phyloP scores from a whole-genome alignment of 495 filamentous ascomycete genomes.

The Hyaloscypha bicolor region DNA sequence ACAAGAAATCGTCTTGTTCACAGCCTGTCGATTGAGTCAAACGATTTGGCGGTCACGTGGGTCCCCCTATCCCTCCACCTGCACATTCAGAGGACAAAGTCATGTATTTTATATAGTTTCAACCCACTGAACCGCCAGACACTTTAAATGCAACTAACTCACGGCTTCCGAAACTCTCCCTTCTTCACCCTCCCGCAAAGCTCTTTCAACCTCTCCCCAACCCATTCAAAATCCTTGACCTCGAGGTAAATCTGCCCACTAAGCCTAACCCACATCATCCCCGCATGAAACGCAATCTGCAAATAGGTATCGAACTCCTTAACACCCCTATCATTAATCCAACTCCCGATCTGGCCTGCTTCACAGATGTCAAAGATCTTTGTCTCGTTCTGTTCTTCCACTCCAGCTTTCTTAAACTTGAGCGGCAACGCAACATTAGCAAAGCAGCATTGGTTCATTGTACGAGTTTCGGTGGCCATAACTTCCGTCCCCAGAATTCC shows the following conservation, averaged over 20 bases:
- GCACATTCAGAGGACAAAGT: too few relatives aligned
- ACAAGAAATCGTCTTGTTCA: background rate
- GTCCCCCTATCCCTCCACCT: too few relatives aligned
- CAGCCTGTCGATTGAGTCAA: too few relatives aligned
- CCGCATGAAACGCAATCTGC: constrained; percentile 59
- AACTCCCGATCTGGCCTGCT: constrained; percentile 48
- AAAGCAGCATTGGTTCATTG: constrained; percentile 14
- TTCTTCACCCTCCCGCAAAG: constrained; percentile 59
- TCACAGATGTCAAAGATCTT: constrained; percentile 18
- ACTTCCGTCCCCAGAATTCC: constrained; percentile 69
- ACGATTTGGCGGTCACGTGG: too few relatives aligned
- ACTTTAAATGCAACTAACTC: background rate
- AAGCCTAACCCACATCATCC: constrained; percentile 67
- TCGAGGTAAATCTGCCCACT: constrained; percentile 84
- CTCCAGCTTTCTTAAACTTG: background rate
- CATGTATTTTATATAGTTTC: too few relatives aligned
- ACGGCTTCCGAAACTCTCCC: constrained; percentile 25
- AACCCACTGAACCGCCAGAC: background rate
- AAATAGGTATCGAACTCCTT: constrained; percentile 72
- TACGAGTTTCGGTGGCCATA: constrained; percentile 53
- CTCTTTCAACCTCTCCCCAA: constrained; percentile 57
- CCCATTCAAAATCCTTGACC: constrained; percentile 74
- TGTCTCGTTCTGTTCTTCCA: background rate
- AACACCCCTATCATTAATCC: constrained; percentile 57
- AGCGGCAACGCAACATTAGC: constrained; percentile 27